These are phyloP conservation scores for Malus hybrid DNA, from an alignment of 331 rosid genomes.

Conservation along the genomic window DNA sequence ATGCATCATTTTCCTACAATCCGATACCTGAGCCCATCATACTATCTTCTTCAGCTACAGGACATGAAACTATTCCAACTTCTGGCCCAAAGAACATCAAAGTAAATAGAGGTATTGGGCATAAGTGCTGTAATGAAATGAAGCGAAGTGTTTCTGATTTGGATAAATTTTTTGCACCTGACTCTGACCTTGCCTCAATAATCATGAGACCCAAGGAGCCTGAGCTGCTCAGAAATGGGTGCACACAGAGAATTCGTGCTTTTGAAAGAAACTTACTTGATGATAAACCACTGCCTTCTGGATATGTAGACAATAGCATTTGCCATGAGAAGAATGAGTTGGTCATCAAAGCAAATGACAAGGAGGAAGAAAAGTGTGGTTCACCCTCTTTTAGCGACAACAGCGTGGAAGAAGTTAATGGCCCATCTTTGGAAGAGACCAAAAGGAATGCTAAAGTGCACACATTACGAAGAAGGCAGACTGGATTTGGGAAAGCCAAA, in stretches of 20 bases:
- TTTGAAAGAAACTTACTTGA: conserved; percentile 47
- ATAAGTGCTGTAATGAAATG: conserved; percentile 17
- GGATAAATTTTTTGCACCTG: conserved; percentile 22
- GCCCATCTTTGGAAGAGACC: conserved; percentile 8
- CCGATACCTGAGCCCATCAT: conserved; percentile 7
- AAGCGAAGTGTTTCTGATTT: conserved; percentile 28
- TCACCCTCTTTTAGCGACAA: conserved; percentile 3
- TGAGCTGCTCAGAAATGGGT: conserved; percentile 63
- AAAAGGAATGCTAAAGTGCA: conserved; percentile 23
- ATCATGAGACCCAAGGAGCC: conserved; percentile 48
- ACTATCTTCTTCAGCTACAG: conserved; percentile 17
- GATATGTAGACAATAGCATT: conserved; percentile 16
- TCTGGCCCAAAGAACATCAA: conserved; percentile 22
- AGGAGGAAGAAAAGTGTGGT: conserved; percentile 21
- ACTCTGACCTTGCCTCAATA: conserved; percentile 48
- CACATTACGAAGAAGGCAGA: conserved; percentile 23
- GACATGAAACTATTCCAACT: conserved; percentile 14
- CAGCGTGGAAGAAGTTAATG: conserved; percentile 17
- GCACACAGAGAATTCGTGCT: conserved; percentile 69
- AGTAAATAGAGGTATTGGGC: conserved; percentile 11
- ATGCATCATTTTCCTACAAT: conserved; percentile 15
- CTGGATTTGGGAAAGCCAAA: conserved; percentile 26
- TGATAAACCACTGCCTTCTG: conserved; percentile 23
- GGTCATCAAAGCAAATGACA: conserved; percentile 13
- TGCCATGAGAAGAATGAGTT: conserved; percentile 22